Conservation (phyloP, 306 rosid genomes). For the Carpinus fangiana region DNA sequence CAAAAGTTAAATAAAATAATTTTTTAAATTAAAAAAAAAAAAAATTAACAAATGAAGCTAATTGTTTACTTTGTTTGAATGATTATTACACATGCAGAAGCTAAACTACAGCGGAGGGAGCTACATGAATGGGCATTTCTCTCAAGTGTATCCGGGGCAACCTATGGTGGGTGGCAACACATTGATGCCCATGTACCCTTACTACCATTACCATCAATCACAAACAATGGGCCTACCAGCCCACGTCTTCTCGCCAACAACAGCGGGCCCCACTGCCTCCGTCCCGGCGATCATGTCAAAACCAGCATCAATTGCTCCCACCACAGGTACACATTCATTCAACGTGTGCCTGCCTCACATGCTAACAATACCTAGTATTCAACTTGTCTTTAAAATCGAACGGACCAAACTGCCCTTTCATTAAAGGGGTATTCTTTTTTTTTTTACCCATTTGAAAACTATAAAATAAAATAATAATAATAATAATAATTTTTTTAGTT, state of each 20-base stretch:
- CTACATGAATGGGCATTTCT: slow-evolving; percentile 63
- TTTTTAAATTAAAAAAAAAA: too few species aligned
- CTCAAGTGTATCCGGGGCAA: slow-evolving; percentile 62
- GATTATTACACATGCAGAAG: slow-evolving; percentile 43
- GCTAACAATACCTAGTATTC: slow-evolving; percentile 8
- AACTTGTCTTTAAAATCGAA: neutral
- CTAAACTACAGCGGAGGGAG: slow-evolving; percentile 44
- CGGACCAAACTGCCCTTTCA: too few species aligned
- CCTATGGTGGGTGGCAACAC: slow-evolving; percentile 59
- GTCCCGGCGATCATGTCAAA: slow-evolving; percentile 59
- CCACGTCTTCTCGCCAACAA: slow-evolving; percentile 51
- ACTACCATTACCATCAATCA: slow-evolving; percentile 62
- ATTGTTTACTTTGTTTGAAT: neutral
- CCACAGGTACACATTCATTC: slow-evolving; percentile 49
- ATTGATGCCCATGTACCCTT: slow-evolving; percentile 78
- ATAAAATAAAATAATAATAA: too few species aligned
- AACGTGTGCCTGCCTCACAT: slow-evolving; percentile 16
- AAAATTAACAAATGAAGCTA: too few species aligned
- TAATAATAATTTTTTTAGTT: too few species aligned
- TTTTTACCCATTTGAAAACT: neutral
- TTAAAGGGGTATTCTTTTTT: neutral
- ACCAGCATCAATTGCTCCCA: slow-evolving; percentile 48
- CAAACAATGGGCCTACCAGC: slow-evolving; percentile 71
- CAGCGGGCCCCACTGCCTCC: slow-evolving; percentile 38
- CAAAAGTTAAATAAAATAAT: too few species aligned